A percentile compares a stretch with the other conserved stretches of the same genome.
Conservation (phyloP, 164 flowering plant genomes). For the Houttuynia cordata region DNA sequence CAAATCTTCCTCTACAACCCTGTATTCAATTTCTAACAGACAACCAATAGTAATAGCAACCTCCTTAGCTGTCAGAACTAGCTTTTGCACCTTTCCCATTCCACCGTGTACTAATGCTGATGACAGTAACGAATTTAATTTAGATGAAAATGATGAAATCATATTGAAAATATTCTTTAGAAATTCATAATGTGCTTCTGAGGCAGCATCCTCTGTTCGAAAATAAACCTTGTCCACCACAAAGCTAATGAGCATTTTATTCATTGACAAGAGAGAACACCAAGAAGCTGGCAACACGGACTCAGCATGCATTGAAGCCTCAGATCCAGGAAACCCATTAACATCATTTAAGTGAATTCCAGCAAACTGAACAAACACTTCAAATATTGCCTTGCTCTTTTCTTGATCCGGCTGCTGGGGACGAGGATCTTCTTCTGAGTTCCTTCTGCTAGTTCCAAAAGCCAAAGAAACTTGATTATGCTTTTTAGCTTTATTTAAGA, state of each 20-base stretch:
- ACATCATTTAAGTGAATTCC: slow-evolving; percentile 51
- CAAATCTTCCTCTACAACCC: slow-evolving; percentile 55
- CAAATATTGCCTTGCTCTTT: slow-evolving; percentile 48
- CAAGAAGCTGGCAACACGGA: slow-evolving; percentile 20
- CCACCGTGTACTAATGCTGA: slow-evolving; percentile 12
- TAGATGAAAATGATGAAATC: slow-evolving; percentile 27
- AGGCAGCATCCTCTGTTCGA: slow-evolving; percentile 58
- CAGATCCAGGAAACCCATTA: slow-evolving; percentile 16
- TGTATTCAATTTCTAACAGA: slow-evolving; percentile 67
- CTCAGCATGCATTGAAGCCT: slow-evolving; percentile 13
- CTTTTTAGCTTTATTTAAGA: slow-evolving; percentile 38
- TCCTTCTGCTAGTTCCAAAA: slow-evolving; percentile 14
- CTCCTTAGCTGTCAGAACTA: slow-evolving; percentile 38
- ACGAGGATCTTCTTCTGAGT: slow-evolving; percentile 6
- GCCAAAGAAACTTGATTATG: slow-evolving; percentile 24
- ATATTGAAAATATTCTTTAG: slow-evolving; percentile 34
- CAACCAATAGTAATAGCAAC: slow-evolving; percentile 32
- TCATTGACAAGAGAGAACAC: slow-evolving; percentile 33
- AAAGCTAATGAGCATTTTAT: slow-evolving; percentile 39
- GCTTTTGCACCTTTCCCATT: slow-evolving; percentile 5
- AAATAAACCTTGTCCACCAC: slow-evolving; percentile 42
- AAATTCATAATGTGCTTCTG: slow-evolving; percentile 49
- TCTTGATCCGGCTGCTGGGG: slow-evolving; percentile 30
- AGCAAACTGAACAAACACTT: slow-evolving; percentile 54
- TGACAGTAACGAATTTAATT: slow-evolving; percentile 16